Evolutionary conservation across 352 stramenopile species (phyloP), one percentile per base, ranked within the genome.

Genomic region (Phytophthora meadii): DNA sequence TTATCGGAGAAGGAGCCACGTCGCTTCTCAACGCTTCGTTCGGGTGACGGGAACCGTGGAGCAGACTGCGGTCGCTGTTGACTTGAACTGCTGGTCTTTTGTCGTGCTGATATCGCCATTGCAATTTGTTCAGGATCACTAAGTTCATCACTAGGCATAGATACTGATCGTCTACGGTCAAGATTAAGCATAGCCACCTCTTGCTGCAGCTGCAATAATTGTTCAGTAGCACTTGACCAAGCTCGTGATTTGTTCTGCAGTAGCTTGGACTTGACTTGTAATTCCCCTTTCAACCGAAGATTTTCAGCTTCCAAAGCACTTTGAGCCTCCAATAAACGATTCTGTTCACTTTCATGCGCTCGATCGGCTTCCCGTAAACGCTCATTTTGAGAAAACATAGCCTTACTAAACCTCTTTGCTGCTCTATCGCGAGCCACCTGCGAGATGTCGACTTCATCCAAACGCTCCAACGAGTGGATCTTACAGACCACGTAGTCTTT

Each of bases 181-280:
- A 93, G 60, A 64, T 91, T 90, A 30, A 94, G 71, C 85, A 95
- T 92, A 9, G 85, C 85, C 19, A 95, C 61, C 54, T 94, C 87
- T 61, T 95, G 83, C 46, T 95, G 84, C 27, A 94, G 61, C 59
- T 93, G 81, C 4, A 93, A 57, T 15, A 95, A 70, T 47, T 92
- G 82, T 25, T 91, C 79, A 0, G 84, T 95, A 6, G 87, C 87
- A 32, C 64, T 88, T 0, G 87, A 93, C 87, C 85, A 95, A 9
- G 85, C 87, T 40, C 82, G 84, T 2, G 85, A 93, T 50, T 95
- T 95, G 53, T 95, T 95, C 32, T 88, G 81, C 15, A 95, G 53
- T 17, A 95, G 61, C 61, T 92, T 89, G 8, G 83, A 91, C 64
- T 95, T 95, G 47, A 94, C 73, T 32, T 92, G 74, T 27, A 95